Evolutionary conservation across 2,329 filamentous ascomycete genomes (phyloP).

Genomic region (Arthrobotrys sphaeroides): DNA sequence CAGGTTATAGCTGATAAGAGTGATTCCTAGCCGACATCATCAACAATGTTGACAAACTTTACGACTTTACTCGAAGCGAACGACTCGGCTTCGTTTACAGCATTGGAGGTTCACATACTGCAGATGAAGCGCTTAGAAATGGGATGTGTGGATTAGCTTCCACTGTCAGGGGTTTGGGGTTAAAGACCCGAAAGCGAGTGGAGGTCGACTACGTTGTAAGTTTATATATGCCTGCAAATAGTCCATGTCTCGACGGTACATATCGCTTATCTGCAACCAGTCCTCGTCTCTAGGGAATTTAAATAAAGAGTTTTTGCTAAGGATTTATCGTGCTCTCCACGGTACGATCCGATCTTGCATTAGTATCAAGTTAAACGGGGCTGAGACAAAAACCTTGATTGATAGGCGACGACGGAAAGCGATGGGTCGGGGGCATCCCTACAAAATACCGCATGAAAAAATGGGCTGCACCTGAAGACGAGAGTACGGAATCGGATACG

Average conservation of each 20-base stretch:
- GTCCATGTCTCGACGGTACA: conserved; percentile 17
- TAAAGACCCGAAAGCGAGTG: conserved; percentile 68
- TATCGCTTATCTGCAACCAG: conserved; percentile 61
- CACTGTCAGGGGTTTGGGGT: conserved; percentile 72
- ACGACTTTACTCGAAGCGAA: conserved; percentile 80
- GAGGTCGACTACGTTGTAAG: conserved; percentile 78
- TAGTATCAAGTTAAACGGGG: conserved; percentile 35
- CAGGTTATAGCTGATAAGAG: neutral
- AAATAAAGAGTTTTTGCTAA: conserved; percentile 72
- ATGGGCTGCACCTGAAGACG: conserved; percentile 69
- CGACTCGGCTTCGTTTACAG: conserved; percentile 84
- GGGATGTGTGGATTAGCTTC: conserved; percentile 79
- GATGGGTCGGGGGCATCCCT: conserved; percentile 41
- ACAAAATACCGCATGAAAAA: conserved; percentile 48
- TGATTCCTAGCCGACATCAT: conserved; percentile 65
- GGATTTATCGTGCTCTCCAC: conserved; percentile 69
- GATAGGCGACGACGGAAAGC: conserved; percentile 48
- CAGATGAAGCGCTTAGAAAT: conserved; percentile 62
- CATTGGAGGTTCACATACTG: conserved; percentile 71
- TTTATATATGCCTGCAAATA: conserved; percentile 52
- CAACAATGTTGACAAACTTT: conserved; percentile 74
- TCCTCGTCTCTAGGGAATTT: conserved; percentile 83
- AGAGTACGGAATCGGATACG: conserved; percentile 58
- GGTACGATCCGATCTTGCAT: conserved; percentile 61
- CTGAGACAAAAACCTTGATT: conserved; percentile 42